A percentile compares a stretch with the other conserved stretches of the same genome.
Evolutionary conservation across 2,329 filamentous ascomycete species (phyloP).

Genomic region (Penicillium brevicompactum): DNA sequence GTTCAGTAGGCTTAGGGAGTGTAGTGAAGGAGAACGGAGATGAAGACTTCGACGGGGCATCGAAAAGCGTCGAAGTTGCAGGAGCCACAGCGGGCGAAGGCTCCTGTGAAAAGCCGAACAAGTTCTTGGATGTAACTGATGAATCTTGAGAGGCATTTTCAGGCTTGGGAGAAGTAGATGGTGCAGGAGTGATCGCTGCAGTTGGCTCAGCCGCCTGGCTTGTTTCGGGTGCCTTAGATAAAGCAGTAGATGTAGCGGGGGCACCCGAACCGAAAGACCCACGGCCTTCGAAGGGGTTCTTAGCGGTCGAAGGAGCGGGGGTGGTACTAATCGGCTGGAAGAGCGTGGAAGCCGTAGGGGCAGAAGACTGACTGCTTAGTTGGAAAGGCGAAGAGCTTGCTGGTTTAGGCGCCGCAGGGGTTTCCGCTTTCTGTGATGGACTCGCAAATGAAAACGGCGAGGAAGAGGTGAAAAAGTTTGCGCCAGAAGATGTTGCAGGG

Average conservation of each 20-base stretch:
- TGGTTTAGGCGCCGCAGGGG: background rate
- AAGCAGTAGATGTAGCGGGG: conserved; percentile 1
- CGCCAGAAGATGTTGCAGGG: background rate
- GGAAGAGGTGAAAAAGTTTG: background rate
- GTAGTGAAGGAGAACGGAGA: background rate
- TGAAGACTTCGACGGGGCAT: background rate
- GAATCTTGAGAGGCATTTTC: background rate
- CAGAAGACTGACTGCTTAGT: background rate
- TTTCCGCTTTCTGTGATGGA: background rate
- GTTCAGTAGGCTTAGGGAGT: background rate
- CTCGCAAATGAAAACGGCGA: background rate
- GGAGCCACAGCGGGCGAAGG: background rate
- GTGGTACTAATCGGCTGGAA: background rate
- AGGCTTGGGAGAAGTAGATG: background rate
- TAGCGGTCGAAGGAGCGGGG: background rate
- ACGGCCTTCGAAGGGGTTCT: background rate
- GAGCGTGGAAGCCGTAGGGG: background rate
- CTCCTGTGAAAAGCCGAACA: background rate
- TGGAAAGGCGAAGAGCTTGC: background rate
- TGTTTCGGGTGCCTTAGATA: conserved; percentile 1
- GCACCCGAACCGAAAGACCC: background rate
- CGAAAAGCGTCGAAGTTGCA: background rate
- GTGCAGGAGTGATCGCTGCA: background rate
- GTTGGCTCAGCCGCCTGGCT: background rate
- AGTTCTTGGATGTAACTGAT: background rate